Conservation (phyloP, 2,329 filamentous ascomycete species). For the Fusarium illudens region DNA sequence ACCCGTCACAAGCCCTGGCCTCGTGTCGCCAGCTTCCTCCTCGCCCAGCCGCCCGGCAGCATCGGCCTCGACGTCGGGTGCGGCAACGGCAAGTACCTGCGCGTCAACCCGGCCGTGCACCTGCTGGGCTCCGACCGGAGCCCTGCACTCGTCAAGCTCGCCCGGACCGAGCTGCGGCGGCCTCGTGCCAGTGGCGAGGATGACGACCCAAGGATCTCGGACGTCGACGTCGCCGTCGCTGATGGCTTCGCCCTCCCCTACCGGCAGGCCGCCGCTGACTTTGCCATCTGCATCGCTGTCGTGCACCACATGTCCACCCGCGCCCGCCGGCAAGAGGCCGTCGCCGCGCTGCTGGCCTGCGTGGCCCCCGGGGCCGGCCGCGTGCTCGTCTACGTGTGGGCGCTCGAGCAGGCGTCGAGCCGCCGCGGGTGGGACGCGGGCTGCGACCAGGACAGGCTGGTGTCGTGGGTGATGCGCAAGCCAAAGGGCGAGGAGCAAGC, state of each 20-base stretch:
- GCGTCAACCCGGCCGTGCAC: slow-evolving; percentile 78
- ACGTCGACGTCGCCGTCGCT: slow-evolving; percentile 77
- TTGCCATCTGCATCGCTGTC: slow-evolving; percentile 93
- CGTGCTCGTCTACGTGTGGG: slow-evolving; percentile 92
- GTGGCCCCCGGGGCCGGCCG: slow-evolving; percentile 69
- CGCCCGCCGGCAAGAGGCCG: slow-evolving; percentile 74
- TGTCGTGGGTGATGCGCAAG: slow-evolving; percentile 83
- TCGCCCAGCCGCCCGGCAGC: slow-evolving; percentile 70
- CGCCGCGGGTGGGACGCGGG: slow-evolving; percentile 88
- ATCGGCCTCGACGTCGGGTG: slow-evolving; percentile 92
- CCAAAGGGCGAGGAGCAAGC: slow-evolving; percentile 43
- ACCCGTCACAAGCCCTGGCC: slow-evolving; percentile 91
- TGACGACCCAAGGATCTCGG: slow-evolving; percentile 39
- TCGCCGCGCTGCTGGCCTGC: slow-evolving; percentile 74
- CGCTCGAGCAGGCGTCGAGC: slow-evolving; percentile 87
- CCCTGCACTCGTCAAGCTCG: slow-evolving; percentile 62
- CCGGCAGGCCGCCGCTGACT: slow-evolving; percentile 69
- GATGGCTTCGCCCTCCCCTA: slow-evolving; percentile 88
- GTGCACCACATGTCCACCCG: slow-evolving; percentile 90
- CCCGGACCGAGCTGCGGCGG: slow-evolving; percentile 45
- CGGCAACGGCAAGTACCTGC: slow-evolving; percentile 95
- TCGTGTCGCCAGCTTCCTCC: slow-evolving; percentile 82
- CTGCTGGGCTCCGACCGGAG: slow-evolving; percentile 88
- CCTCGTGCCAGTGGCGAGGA: slow-evolving; percentile 24
- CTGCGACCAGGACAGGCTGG: slow-evolving; percentile 88